Evolutionary conservation across 257 asterid genomes (phyloP), one percentile per base, ranked within the genome.

Genomic region (Forsythia viridissima): DNA sequence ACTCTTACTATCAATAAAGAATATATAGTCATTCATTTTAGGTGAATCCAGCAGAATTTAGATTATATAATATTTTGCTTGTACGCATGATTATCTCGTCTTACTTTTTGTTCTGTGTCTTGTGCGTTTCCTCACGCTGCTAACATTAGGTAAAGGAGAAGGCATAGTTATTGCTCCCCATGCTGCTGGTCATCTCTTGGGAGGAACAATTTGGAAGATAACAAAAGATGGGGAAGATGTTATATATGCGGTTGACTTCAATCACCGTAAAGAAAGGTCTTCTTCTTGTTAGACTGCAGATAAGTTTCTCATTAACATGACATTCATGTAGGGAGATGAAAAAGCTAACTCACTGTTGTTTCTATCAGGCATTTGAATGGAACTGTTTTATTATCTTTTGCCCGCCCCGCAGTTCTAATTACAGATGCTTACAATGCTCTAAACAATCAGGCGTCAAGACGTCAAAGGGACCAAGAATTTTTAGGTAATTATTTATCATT

Each of bases 161-260:
- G 99, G 99, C 77, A 91, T 96, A 71, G 98, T 96, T 80, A 91
- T 96, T 90, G 97, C 99, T 81, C 98, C 99, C 63, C 96, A 91
- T 79, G 96, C 94, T 80, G 96, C 99, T 82, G 98, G 99, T 82
- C 99, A 93, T 91, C 93, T 93, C 65, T 87, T 96, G 85, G 99
- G 99, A 67, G 97, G 97, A 71, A 90, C 98, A 13, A 74, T 91
- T 81, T 96, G 99, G 99, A 96, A 85, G 87, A 82, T 96, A 77
- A 93, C 99, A 20, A 96, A 93, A 87, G 99, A 93, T n/a, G 99
- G 99, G 71, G 99, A 96, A 87, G 99, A 96, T 82, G 93, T 96
- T 85, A 96, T 93, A 74, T 96, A 96, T 83, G 99, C 98, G 72
- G 99, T 92, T 69, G 98, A 93, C 86, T 96, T 96, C 85, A 96